Evolutionary conservation across 2,329 filamentous ascomycete species (phyloP).

Genomic region (Akanthomyces muscarius): DNA sequence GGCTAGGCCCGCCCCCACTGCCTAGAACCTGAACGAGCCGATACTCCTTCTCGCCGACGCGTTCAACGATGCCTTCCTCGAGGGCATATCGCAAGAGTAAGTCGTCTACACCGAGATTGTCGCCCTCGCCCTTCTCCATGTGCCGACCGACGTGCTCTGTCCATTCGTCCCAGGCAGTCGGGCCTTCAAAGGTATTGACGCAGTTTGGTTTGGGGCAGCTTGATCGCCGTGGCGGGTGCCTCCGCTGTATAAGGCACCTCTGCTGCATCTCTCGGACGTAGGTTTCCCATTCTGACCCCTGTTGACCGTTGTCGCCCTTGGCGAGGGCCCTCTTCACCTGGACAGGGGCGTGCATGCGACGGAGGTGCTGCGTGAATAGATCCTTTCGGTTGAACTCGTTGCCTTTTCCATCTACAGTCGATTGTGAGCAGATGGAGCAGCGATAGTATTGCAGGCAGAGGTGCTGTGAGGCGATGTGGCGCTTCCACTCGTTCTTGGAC

Average conservation of each 20-base stretch:
- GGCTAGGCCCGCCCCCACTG: slow-evolving; percentile 19
- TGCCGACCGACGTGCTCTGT: slow-evolving; percentile 91
- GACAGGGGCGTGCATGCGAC: slow-evolving; percentile 83
- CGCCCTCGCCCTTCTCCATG: slow-evolving; percentile 69
- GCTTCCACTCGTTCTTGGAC: slow-evolving; percentile 97
- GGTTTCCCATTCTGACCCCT: slow-evolving; percentile 59
- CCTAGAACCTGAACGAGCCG: slow-evolving; percentile 17
- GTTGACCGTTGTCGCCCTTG: slow-evolving; percentile 52
- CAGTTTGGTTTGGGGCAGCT: slow-evolving; percentile 72
- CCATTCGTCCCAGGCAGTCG: slow-evolving; percentile 79
- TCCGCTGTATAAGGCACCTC: slow-evolving; percentile 67
- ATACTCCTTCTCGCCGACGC: slow-evolving; percentile 34
- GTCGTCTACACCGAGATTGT: slow-evolving; percentile 52
- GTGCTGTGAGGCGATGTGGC: slow-evolving; percentile 88
- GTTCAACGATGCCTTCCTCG: slow-evolving; percentile 60
- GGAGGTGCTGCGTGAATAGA: slow-evolving; percentile 88
- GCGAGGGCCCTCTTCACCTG: slow-evolving; percentile 55
- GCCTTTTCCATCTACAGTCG: slow-evolving; percentile 51
- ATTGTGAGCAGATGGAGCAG: slow-evolving; percentile 57
- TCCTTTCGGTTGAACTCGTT: slow-evolving; percentile 91
- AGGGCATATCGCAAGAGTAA: slow-evolving; percentile 59
- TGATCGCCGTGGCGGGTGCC: slow-evolving; percentile 66
- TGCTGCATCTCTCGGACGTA: slow-evolving; percentile 67
- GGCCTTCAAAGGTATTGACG: slow-evolving; percentile 63
- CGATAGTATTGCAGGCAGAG: slow-evolving; percentile 65